phyloP scores from a whole-genome alignment of 2,329 filamentous ascomycete genomes.

The Calycina herbarum region DNA sequence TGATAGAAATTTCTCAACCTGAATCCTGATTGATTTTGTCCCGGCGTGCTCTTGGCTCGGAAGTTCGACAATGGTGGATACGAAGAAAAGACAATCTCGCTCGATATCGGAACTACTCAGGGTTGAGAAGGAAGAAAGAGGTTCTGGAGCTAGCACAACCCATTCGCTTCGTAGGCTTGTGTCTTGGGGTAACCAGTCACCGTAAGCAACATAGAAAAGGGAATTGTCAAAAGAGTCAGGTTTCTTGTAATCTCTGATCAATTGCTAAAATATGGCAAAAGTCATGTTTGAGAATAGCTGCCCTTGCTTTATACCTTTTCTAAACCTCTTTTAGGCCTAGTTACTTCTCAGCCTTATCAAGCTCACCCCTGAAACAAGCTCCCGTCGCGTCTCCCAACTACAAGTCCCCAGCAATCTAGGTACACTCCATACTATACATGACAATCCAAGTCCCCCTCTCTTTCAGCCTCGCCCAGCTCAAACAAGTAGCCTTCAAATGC shows the following conservation, averaged over 20 bases:
- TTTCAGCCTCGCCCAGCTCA: conserved; percentile 55
- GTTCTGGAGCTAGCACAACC: not conserved
- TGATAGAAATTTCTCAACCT: not conserved
- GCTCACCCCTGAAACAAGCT: not conserved
- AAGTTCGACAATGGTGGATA: not conserved
- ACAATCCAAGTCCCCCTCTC: conserved; percentile 32
- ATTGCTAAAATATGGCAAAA: not conserved
- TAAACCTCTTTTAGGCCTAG: not conserved
- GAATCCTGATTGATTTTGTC: not conserved
- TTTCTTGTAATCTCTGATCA: no score
- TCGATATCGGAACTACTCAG: not conserved
- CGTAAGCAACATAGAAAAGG: no score
- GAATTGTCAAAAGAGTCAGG: no score
- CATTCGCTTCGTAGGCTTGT: no score
- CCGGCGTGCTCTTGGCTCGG: not conserved
- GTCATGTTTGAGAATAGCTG: not conserved
- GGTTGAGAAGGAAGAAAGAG: not conserved
- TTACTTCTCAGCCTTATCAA: not conserved
- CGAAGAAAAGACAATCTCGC: not conserved
- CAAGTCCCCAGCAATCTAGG: no score
- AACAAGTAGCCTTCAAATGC: conserved; percentile 59
- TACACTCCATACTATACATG: conserved; percentile 32
- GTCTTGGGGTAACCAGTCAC: no score
- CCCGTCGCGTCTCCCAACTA: not conserved
- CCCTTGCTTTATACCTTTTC: not conserved